Evolutionary conservation across 331 rosid species (phyloP).

Genomic region (Erythrophleum ivorense): DNA sequence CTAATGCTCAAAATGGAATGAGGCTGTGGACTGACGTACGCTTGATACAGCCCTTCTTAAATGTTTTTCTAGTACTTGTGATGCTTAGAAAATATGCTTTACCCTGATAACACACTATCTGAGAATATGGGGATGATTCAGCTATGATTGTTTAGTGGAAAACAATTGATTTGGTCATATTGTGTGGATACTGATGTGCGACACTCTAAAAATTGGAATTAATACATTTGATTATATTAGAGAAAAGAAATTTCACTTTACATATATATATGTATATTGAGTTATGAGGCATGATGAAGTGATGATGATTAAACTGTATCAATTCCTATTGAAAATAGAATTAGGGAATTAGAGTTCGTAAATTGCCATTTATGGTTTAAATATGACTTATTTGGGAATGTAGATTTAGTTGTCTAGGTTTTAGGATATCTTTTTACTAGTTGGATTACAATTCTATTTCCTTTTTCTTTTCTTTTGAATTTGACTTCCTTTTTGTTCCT

Average conservation of each 20-base stretch:
- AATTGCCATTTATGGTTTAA: not conserved
- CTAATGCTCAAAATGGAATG: not conserved
- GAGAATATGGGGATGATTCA: not conserved
- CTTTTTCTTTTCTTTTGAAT: not conserved
- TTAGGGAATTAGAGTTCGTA: not conserved
- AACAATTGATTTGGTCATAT: not conserved
- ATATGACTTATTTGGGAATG: not conserved
- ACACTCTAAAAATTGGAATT: not conserved
- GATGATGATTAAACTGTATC: not conserved
- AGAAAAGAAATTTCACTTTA: not conserved
- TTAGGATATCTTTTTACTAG: not conserved
- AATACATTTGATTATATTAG: not conserved
- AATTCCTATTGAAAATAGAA: not conserved
- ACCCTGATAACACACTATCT: not conserved
- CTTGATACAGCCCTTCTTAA: not conserved
- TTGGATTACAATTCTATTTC: not conserved
- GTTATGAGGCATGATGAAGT: not conserved
- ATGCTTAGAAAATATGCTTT: not conserved
- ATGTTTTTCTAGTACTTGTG: not conserved
- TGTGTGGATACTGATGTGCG: conserved; percentile 11
- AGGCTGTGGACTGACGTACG: conserved; percentile 1
- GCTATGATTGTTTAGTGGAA: not conserved
- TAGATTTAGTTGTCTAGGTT: not conserved
- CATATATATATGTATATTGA: not conserved
- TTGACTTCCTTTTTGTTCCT: not conserved